phyloP scores from a whole-genome alignment of 257 asterid species.

The Cruciata laevipes region DNA sequence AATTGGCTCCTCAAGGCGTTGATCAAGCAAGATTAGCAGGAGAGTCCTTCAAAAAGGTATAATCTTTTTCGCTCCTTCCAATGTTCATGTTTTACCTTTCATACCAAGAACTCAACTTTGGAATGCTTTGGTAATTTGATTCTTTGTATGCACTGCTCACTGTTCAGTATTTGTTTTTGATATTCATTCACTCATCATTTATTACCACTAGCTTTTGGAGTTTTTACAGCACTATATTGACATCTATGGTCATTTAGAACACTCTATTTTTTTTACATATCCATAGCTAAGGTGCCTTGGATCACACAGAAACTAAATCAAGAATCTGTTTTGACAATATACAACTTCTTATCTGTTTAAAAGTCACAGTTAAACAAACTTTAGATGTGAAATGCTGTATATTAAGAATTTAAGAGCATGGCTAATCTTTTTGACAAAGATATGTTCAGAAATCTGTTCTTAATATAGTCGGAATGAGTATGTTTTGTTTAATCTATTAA shows the following conservation, averaged over 20 bases:
- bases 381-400: background rate
- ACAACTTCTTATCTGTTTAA: background rate
- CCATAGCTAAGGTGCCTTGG: too few species aligned
- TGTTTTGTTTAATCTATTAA: background rate
- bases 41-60: slow-evolving; percentile 59
- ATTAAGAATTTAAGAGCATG: background rate
- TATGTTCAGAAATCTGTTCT: background rate
- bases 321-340: background rate
- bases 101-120: background rate
- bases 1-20: slow-evolving; percentile 75
- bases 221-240: background rate
- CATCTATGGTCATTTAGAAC: background rate
- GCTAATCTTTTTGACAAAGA: background rate
- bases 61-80: slow-evolving; percentile 3
- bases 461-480: too few species aligned
- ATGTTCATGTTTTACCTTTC: background rate
- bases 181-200: background rate
- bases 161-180: background rate
- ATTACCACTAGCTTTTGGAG: background rate
- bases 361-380: background rate
- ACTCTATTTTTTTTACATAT: background rate
- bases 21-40: slow-evolving; percentile 81
- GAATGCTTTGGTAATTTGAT: background rate
- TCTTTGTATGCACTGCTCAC: background rate
- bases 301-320: background rate